Conservation (phyloP, 129 eudicot species). For the Pulicaria dysenterica region DNA sequence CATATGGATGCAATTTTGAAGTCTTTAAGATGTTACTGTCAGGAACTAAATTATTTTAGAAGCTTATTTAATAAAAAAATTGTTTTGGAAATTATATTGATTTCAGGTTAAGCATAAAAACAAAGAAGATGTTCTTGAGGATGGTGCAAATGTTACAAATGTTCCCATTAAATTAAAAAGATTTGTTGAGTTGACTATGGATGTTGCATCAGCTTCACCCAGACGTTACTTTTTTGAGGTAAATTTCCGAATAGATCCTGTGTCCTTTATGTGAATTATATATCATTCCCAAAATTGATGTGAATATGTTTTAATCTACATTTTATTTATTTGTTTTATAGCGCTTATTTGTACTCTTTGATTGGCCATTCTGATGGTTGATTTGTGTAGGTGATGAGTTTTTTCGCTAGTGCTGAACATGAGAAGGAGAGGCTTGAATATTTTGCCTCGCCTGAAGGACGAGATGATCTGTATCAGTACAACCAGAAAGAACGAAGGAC, state of each 20-base stretch:
- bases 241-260: conserved; percentile 11
- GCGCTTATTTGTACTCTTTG: neutral
- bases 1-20: neutral
- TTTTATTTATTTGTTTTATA: neutral
- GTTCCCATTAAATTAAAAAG: conserved; percentile 59
- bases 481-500: conserved; percentile 94
- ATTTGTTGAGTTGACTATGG: conserved; percentile 87
- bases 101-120: conserved; percentile 67
- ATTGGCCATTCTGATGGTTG: neutral
- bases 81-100: conserved; percentile 6
- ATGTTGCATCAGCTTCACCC: conserved; percentile 95
- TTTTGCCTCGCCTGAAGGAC: conserved; percentile 95
- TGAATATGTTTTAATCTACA: neutral
- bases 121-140: conserved; percentile 25
- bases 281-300: neutral
- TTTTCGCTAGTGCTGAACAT: conserved; percentile 81
- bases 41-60: conserved; percentile 8
- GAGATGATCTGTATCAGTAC: conserved; percentile 90
- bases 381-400: conserved; percentile 78
- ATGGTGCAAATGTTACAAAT: conserved; percentile 25
- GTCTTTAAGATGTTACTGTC: neutral
- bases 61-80: neutral
- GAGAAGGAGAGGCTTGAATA: conserved; percentile 94
- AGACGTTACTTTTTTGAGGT: conserved; percentile 98
- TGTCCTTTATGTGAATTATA: neutral